Base-by-base conservation (phyloP, 2,329 filamentous ascomycete genomes). In the Didymella arachidicola region DNA sequence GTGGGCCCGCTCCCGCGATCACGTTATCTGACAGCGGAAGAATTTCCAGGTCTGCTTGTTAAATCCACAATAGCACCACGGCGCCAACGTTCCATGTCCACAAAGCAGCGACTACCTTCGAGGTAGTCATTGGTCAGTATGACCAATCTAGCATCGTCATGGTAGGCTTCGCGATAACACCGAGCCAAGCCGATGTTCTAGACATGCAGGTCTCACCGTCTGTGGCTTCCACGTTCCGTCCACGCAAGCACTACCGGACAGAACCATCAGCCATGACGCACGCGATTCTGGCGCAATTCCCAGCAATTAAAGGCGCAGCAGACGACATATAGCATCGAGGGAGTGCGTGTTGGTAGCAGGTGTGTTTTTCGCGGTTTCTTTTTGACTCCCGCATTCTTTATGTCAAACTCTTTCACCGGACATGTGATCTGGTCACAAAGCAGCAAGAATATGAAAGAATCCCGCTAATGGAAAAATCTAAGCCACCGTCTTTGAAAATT, bases 161-260 rank as follows among this genome's bases (percentile, higher is more conserved):
- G 50, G 56, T 49, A 50, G 43, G 56, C 45, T 50, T 30, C n/a
- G 51, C 56, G 50, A 54, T 38, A 54, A 59, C 22, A 18, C 41
- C 7, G 8, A 54, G 45, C 41, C 46, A 49, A 16, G 32, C 32
- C 46, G 32, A 42, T n/a, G 27, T 36, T 45, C 41, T 50, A 32
- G 45, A 41, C 26, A 50, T 42, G 56, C 50, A 59, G 26, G 50
- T 59, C 50, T 59, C 41, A 59, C 56, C 16, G 14, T 32, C 39
- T 27, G 46, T 19, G 34, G 30, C 26, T 50, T 36, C 41, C 50
- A 50, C 44, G 49, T 46, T 42, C 18, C 32, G 44, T 53, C 50
- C 38, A 43, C 32, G 7, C 25, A 38, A 6, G 25, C 30, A 45
- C 39, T 45, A 27, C 12, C 39, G 22, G 18, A 14, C 26, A 8